phyloP scores from a whole-genome alignment of 495 filamentous ascomycete genomes.

The Xylaria scruposa region DNA sequence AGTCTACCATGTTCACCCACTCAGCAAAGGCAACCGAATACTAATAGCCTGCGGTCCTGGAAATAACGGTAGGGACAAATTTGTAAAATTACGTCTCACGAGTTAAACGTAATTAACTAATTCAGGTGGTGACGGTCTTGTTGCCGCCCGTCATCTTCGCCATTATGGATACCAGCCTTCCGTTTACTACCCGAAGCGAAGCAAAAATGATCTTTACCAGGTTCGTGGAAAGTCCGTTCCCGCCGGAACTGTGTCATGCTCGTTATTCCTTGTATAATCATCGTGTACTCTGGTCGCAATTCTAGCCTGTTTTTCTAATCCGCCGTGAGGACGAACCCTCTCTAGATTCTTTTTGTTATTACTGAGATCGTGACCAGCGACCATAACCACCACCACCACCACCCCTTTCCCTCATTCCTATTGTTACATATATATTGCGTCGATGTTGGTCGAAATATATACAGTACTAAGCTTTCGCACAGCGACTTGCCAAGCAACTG shows the following conservation, averaged over 20 bases:
- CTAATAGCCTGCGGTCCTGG: slow-evolving; percentile 92
- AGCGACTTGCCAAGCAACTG: slow-evolving; percentile 85
- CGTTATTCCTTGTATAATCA: background rate
- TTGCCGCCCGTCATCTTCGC: slow-evolving; percentile 91
- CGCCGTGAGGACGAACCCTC: slow-evolving; percentile 3
- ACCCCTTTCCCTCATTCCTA: background rate
- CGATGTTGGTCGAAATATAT: background rate
- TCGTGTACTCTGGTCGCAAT: background rate
- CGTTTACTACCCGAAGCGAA: slow-evolving; percentile 91
- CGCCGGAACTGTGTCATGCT: background rate
- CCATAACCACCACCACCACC: background rate
- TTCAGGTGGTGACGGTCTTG: slow-evolving; percentile 88
- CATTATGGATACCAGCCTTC: slow-evolving; percentile 92
- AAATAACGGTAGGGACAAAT: slow-evolving; percentile 76
- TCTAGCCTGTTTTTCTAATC: slow-evolving; percentile 10
- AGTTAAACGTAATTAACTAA: slow-evolving; percentile 34
- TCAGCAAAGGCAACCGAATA: slow-evolving; percentile 70
- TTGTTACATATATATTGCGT: background rate
- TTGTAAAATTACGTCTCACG: background rate
- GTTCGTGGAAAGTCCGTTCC: slow-evolving; percentile 46
- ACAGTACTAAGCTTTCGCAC: slow-evolving; percentile 21
- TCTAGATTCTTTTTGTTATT: slow-evolving; percentile 3
- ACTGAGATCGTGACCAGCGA: background rate
- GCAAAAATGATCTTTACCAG: slow-evolving; percentile 88
- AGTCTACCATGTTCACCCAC: slow-evolving; percentile 88